Evolutionary conservation across 805 yeast genomes (phyloP), one percentile per base, ranked within the genome.

Genomic region (Candida maesae): DNA sequence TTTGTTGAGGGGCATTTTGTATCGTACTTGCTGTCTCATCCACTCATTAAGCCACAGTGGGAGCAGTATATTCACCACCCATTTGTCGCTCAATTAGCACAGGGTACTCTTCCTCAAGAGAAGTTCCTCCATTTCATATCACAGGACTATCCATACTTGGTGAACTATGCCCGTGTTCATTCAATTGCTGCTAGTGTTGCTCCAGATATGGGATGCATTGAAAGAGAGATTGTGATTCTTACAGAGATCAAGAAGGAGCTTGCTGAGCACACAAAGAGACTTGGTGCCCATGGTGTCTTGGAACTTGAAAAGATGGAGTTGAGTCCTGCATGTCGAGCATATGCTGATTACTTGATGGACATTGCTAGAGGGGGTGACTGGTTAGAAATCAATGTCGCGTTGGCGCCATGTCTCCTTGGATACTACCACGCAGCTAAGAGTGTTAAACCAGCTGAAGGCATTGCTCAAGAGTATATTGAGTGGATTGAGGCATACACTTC

Each of bases 321-420:
- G 33, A 77, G 79, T 3, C 59, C 66, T 9, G 85, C 86, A 8
- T 74, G 87, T 50, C 53, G 65, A 30, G 73, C 70, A 2, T 86
- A 86, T 58, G 74, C 83, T 25, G 68, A 81, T 28, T 84, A 78
- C 48, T 65, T 86, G 43, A 52, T 71, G 30, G 70, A 74, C 16
- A 61, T 81, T 6, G 81, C 81, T 4, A 61, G 66, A 18, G 64
- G 63, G 30, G 71, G 74, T 20, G 81, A 81, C 55, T 81, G 81
- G 75, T 58, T 80, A 23, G 84, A 79, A 34, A 71, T 83, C 38
- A 77, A 78, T 43, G 73, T 81, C 7, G 85, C 91, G 0, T 60
- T 84, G 39, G 74, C 87, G 7, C 93, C 95, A 1, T 85, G 95
- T 59, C 61, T 84, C 36, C 73, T 79, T 56, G 95, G 95, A 1